Base-by-base conservation (phyloP, 352 stramenopile genomes). In the Globisporangium irregulare region DNA sequence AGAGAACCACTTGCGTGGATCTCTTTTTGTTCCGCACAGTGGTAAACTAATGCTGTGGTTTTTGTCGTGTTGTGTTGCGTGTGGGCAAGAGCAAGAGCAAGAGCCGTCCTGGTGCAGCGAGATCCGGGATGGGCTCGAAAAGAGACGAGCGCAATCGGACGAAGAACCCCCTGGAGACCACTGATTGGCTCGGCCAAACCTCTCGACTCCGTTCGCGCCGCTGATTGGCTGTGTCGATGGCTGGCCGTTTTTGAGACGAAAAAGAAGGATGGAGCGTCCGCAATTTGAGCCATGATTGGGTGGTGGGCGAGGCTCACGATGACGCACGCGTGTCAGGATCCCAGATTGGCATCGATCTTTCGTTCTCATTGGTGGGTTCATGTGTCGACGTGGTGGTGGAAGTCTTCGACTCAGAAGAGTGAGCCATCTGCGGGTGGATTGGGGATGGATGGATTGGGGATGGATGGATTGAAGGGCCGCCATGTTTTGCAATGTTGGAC, bases 371-470 rank as follows among this genome's bases (percentile, higher is more conserved):
- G 59, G 59, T 34, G 59, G 41, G 24, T 56, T 64, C 24, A 22
- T 8, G 25, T 48, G 59, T 64, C 36, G 59, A 64, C 59, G 36
- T 36, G 51, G 32, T 38, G 41, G 9, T 32, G 24, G 22, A 54
- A 54, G 55, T n/a, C 9, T 10, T 64, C 58, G 58, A 64, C 58
- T 64, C 58, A 64, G 58, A 64, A 64, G 8, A 64, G 59, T 55
- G 38, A 64, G 59, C 59, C 59, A 64, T 64, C 6, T 46, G 27
- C 24, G 34, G 51, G 6, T 32, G 6, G 34, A 38, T 29, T 32
- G 27, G 27, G 0, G 27, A 32, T 57, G 51, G 9, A 56, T 15
- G 38, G 38, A 41, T 14, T 41, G 34, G 27, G 0, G 27, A 32
- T 57, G 51, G 9, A 56, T 15, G 38, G 38, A 41, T 14, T 41